A percentile compares a stretch with the other conserved stretches of the same genome.
These are phyloP conservation scores for Chloris gayana DNA, from an alignment of 176 grass and related monocot genomes.

Conservation along the genomic window DNA sequence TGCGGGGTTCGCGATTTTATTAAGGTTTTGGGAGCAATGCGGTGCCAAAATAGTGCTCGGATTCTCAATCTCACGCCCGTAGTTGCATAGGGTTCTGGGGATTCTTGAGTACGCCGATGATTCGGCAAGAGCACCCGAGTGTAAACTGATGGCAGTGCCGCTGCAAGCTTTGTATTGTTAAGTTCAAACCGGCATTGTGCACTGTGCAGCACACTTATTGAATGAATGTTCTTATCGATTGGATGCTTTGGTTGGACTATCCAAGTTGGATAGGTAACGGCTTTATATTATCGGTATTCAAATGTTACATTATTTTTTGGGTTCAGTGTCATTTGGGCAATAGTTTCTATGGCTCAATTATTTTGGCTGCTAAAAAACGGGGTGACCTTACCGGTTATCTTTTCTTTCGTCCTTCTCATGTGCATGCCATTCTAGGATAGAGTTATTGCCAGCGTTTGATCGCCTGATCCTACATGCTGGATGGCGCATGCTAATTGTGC, in stretches of 20 bases:
- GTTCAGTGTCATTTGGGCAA: background rate
- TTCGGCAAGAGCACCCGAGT: background rate
- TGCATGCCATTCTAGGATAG: background rate
- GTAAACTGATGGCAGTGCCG: background rate
- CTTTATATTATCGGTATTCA: background rate
- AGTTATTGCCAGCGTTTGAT: background rate
- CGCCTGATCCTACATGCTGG: background rate
- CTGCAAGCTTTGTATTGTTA: background rate
- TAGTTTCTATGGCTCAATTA: background rate
- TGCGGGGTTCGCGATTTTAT: slow-evolving; percentile 13
- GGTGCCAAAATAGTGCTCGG: background rate
- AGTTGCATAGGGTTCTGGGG: slow-evolving; percentile 30
- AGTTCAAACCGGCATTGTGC: slow-evolving; percentile 31
- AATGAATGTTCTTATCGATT: background rate
- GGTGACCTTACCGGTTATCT: background rate
- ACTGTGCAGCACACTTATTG: background rate
- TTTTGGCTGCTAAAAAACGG: slow-evolving; percentile 2
- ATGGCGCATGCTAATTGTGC: background rate
- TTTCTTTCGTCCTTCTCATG: background rate
- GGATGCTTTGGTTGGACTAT: slow-evolving; percentile 12
- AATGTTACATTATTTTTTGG: background rate
- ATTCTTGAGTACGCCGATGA: slow-evolving; percentile 24
- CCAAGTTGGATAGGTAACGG: background rate
- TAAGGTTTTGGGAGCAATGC: background rate
- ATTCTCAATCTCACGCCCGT: slow-evolving; percentile 26